A percentile compares a stretch with the other conserved stretches of the same genome.
These are phyloP conservation scores for Glycyrrhiza uralensis DNA, from an alignment of 306 rosid species.

Conservation along the genomic window DNA sequence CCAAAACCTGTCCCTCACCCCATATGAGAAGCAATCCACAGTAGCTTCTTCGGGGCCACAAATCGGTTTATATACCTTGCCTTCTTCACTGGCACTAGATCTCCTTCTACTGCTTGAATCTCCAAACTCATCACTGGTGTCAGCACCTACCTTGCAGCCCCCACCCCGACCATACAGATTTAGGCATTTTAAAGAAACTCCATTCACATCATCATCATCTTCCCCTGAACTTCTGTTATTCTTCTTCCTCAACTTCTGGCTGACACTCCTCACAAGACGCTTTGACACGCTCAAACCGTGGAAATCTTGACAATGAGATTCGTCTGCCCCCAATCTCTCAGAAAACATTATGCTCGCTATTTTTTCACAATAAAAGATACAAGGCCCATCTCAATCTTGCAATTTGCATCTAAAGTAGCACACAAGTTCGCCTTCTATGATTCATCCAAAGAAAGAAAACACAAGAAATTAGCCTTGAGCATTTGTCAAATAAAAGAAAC, in stretches of 20 bases:
- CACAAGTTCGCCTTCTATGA: slow-evolving; percentile 28
- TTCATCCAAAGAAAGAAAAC: slow-evolving; percentile 31
- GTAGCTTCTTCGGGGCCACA: slow-evolving; percentile 70
- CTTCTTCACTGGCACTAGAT: slow-evolving; percentile 89
- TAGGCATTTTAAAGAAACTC: slow-evolving; percentile 76
- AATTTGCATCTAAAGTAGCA: slow-evolving; percentile 15
- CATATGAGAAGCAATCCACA: slow-evolving; percentile 86
- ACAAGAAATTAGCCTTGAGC: slow-evolving; percentile 23
- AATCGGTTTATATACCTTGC: slow-evolving; percentile 67
- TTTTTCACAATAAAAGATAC: slow-evolving; percentile 29
- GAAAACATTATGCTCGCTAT: slow-evolving; percentile 54
- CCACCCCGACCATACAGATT: slow-evolving; percentile 81
- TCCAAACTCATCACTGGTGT: slow-evolving; percentile 76
- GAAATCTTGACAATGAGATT: slow-evolving; percentile 58
- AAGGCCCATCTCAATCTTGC: slow-evolving; percentile 36
- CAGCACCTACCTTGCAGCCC: slow-evolving; percentile 99
- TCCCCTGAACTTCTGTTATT: slow-evolving; percentile 50
- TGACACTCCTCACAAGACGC: slow-evolving; percentile 83
- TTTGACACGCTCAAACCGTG: slow-evolving; percentile 74
- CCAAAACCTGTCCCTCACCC: slow-evolving; percentile 83
- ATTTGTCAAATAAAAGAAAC: slow-evolving; percentile 18
- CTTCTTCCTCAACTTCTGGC: slow-evolving; percentile 84
- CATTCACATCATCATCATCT: slow-evolving; percentile 60
- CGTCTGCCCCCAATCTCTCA: slow-evolving; percentile 50
- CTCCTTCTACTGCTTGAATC: slow-evolving; percentile 77